Conservation (phyloP, 2,329 filamentous ascomycete species). For the Fonsecaea multimorphosa region DNA sequence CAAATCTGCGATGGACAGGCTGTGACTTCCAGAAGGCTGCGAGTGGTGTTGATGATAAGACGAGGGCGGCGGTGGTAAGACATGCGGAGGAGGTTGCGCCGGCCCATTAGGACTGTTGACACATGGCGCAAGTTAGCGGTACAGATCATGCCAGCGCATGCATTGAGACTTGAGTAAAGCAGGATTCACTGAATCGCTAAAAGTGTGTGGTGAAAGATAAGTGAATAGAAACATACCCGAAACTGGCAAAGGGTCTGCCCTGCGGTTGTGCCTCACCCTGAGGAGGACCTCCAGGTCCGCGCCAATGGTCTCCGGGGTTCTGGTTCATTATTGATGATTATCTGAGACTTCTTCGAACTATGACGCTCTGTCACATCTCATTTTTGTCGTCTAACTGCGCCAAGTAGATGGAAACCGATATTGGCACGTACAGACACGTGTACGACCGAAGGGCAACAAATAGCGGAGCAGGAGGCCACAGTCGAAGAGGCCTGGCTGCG, state of each 20-base stretch:
- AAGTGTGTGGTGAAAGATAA: slow-evolving; percentile 15
- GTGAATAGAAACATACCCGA: slow-evolving; percentile 47
- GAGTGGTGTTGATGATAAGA: slow-evolving; percentile 42
- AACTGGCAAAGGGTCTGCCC: slow-evolving; percentile 50
- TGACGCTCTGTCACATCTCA: slow-evolving; percentile 23
- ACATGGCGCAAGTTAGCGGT: slow-evolving; percentile 10
- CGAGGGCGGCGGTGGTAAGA: slow-evolving; percentile 39
- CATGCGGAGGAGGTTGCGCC: slow-evolving; percentile 45
- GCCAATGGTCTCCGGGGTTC: slow-evolving; percentile 41
- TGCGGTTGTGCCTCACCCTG: slow-evolving; percentile 34
- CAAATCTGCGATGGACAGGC: slow-evolving; percentile 55
- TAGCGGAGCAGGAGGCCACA: not conserved
- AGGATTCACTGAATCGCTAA: not conserved
- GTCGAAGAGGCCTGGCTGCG: not conserved
- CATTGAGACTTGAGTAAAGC: not conserved
- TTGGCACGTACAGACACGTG: slow-evolving; percentile 19
- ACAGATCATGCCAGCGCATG: not conserved
- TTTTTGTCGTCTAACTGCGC: not conserved
- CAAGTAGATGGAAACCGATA: not conserved
- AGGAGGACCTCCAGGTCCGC: slow-evolving; percentile 51
- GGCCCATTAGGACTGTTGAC: slow-evolving; percentile 43
- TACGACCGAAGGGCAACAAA: slow-evolving; percentile 6
- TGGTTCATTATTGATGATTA: slow-evolving; percentile 34
- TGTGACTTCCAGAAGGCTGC: slow-evolving; percentile 51
- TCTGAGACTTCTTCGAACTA: not conserved